Evolutionary conservation across 768 basidiomycete species (phyloP), one percentile per base, ranked within the genome.

Genomic region (Tephrocybe sp.): DNA sequence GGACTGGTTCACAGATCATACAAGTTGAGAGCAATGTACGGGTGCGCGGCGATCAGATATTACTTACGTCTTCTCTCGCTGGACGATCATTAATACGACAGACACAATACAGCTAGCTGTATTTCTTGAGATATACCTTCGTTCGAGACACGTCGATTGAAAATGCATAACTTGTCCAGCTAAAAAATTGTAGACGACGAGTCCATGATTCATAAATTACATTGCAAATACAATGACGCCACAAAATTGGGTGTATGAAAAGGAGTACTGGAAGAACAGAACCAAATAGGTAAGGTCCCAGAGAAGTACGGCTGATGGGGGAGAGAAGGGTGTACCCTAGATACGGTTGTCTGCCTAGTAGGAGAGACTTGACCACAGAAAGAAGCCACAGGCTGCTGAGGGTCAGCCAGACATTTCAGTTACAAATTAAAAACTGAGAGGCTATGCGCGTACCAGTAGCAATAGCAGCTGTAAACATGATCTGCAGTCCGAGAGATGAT

Each of bases 401-500:
- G 5, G 28, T 11, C 28, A 30, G 11, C 28, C 6, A 11, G 28
- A 30, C 28, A 11, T 5, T 30, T 30, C 11, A 11, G 11, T 5
- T 5, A 30, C 28, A 30, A 11, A 30, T 30, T 5, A 5, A 11
- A 30, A 30, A 11, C 24, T 15, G 26, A 12, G 38, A 42, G 21
- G 11, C 48, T 15, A 51, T 51, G 37, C n/a, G 40, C 64, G 26
- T 58, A 68, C 71, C 64, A 45, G 71, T 68, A 23, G 65, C 62
- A 25, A 72, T 65, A 11, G 73, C 63, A 14, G 70, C 62, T 17
- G 28, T 30, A 30, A 11, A 5, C 28, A 63, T 54, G 9, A 76
- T 68, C 44, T 67, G 66, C 17, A 68, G 62, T 9, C 71, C 17
- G 12, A 66, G 49, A 50, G 60, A 70, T 12, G 57, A 48, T 57